These are phyloP conservation scores for Trypanosoma brucei DNA, from an alignment of 208 protist genomes.

Conservation along the genomic window DNA sequence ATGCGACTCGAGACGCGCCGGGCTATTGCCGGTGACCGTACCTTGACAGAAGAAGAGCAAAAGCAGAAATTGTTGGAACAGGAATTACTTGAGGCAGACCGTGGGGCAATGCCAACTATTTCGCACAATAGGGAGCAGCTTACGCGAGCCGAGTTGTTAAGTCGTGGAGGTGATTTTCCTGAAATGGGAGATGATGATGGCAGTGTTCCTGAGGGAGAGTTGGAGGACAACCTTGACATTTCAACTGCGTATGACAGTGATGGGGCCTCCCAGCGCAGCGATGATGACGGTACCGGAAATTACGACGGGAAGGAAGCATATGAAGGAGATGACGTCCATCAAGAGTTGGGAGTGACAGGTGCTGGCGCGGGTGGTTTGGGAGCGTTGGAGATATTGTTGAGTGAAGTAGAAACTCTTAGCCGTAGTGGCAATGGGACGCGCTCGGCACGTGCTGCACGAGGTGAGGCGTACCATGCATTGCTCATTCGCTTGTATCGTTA, in stretches of 20 bases:
- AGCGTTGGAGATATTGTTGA: slow-evolving; percentile 11
- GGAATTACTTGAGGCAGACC: slow-evolving; percentile 47
- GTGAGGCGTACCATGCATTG: slow-evolving; percentile 27
- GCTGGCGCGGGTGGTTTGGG: neutral
- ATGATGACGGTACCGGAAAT: neutral
- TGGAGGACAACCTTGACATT: slow-evolving; percentile 26
- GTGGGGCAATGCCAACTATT: slow-evolving; percentile 42
- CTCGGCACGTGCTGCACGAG: slow-evolving; percentile 5
- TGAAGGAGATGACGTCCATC: too few species aligned
- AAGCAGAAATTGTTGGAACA: slow-evolving; percentile 30
- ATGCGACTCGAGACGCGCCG: slow-evolving; percentile 60
- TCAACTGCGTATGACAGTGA: slow-evolving; percentile 18
- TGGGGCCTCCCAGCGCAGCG: neutral
- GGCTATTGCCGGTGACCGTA: slow-evolving; percentile 59
- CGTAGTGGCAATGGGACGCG: slow-evolving; percentile 10
- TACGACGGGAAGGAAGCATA: neutral
- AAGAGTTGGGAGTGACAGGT: too few species aligned
- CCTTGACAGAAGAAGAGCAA: slow-evolving; percentile 58
- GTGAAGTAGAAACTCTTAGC: slow-evolving; percentile 6
- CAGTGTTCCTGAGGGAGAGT: slow-evolving; percentile 4
- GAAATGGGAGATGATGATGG: slow-evolving; percentile 51
- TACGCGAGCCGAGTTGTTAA: slow-evolving; percentile 69
- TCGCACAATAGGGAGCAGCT: slow-evolving; percentile 42
- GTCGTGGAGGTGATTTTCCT: slow-evolving; percentile 61
- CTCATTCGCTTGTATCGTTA: slow-evolving; percentile 49